These are phyloP conservation scores for Eutrema japonicum DNA, from an alignment of 345 rosid genomes.

Conservation along the genomic window DNA sequence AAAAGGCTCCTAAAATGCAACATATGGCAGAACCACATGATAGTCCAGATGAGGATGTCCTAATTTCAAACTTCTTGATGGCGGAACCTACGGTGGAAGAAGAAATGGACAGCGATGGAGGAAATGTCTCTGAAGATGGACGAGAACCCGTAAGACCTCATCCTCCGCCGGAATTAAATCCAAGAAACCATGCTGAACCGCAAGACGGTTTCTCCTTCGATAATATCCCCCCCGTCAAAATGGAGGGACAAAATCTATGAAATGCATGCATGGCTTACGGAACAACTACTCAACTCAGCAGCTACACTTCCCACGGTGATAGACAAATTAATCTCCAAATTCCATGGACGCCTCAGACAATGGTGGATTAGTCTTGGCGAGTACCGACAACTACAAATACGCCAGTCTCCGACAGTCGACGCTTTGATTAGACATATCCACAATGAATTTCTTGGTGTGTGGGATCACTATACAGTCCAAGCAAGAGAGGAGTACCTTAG, in stretches of 20 bases:
- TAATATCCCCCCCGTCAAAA: background rate
- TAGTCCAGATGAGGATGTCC: too few species aligned
- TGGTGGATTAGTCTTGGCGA: background rate
- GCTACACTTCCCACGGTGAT: background rate
- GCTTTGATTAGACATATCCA: background rate
- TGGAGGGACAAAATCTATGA: background rate
- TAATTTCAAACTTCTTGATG: too few species aligned
- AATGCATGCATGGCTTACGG: background rate
- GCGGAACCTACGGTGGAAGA: too few species aligned
- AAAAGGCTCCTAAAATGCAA: too few species aligned
- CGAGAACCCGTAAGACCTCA: too few species aligned
- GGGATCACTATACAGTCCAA: background rate
- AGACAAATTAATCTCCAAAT: too few species aligned
- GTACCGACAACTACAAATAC: background rate
- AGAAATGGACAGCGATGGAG: too few species aligned
- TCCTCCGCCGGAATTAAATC: too few species aligned
- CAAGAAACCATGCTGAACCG: background rate
- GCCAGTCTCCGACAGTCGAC: background rate
- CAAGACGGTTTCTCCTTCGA: background rate
- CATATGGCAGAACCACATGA: too few species aligned
- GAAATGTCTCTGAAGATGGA: too few species aligned
- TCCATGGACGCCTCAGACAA: background rate
- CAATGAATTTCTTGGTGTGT: background rate
- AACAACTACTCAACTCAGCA: background rate
- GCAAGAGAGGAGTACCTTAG: background rate